Base-by-base conservation (phyloP, 78 protist genomes). In the Reticulomyxa filosa region DNA sequence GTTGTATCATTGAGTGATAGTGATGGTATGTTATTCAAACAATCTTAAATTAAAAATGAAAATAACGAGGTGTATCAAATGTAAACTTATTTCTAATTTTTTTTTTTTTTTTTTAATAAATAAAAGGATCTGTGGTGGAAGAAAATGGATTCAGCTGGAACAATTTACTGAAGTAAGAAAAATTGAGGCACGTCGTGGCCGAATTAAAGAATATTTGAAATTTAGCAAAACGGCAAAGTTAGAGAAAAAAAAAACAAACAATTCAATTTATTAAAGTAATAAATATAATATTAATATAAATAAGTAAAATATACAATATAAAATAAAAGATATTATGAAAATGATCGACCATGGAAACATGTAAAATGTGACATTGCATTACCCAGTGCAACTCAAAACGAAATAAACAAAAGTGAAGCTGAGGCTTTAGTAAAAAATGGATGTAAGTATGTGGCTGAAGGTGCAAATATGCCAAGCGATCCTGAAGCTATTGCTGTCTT, bases 351-450 rank as follows among this genome's bases (percentile, higher is more conserved):
- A 29, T 77, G 85, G 80, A 11, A 8, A 0, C 26, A 55, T 57
- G 52, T 80, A 74, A n/a, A n/a, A n/a, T n/a, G n/a, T n/a, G n/a
- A n/a, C 53, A 4, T 76, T 5, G 86, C 83, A 0, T 23, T 79
- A 2, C 86, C 86, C 7, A 63, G 78, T 33, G 86, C 86, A 63
- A 81, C 86, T 23, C 86, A 81, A 65, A 81, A 81, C 50, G 86
- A 81, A 46, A 0, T 81, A 29, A 13, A 17, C 29, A 68, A 1
- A 20, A 76, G 57, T 0, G 77, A 81, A 10, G 86, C 82, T 10
- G 30, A 7, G 39, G 27, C 20, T 20, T 46, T 78, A 11, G 10
- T 73, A n/a, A 53, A 4, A 29, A 52, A 37, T 35, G 81, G 81
- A 26, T 8, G 4, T 62, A 4, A 5, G 25, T 39, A 0, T 0